Base-by-base conservation (phyloP, 2,329 filamentous ascomycete genomes). In the Diatrype stigma region DNA sequence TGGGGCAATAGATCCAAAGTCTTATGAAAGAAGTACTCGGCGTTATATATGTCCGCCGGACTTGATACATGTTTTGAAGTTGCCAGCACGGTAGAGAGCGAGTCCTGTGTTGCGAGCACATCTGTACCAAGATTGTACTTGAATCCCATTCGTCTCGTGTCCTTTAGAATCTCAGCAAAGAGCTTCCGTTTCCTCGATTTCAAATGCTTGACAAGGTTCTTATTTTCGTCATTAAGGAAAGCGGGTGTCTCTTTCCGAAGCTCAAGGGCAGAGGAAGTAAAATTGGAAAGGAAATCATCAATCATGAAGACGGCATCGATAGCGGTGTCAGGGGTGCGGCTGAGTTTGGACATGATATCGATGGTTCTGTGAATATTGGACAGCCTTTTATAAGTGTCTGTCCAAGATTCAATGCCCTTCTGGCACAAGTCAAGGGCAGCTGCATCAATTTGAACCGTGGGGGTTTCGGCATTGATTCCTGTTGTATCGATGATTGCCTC, bases 161-260 rank as follows among this genome's bases (percentile, higher is more conserved):
- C 82, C 63, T 89, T 92, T 56, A 99, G 73, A 0, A 89, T 92
- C 60, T 97, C 93, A 1, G 90, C 89, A 61, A 96, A 94, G 14
- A 97, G 79, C 60, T 91, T 92, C 42, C 90, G 84, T 72, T 99
- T 99, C 61, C 90, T 82, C 2, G 84, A 85, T 74, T 96, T 97
- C 59, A 97, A 82, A 67, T 96, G 90, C 68, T 95, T 92, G 54
- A 96, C 83, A 16, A 80, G 69, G 11, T 85, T 80, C 65, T 92
- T 93, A 68, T 94, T 96, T 42, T 96, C 92, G 23, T 96, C 89
- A 0, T 82, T 96, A 44, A 96, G 72, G n/a, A 79, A 78, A 0
- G 81, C 75, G 0, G 94, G 94, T 0, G 94, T 99, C 57, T 90
- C 87, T 52, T 90, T 90, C 56, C 87, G 87, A 52, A 97, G 80